These are phyloP conservation scores for Aspergillus caelatus DNA, from an alignment of 2,329 filamentous ascomycete genomes.

Conservation along the genomic window DNA sequence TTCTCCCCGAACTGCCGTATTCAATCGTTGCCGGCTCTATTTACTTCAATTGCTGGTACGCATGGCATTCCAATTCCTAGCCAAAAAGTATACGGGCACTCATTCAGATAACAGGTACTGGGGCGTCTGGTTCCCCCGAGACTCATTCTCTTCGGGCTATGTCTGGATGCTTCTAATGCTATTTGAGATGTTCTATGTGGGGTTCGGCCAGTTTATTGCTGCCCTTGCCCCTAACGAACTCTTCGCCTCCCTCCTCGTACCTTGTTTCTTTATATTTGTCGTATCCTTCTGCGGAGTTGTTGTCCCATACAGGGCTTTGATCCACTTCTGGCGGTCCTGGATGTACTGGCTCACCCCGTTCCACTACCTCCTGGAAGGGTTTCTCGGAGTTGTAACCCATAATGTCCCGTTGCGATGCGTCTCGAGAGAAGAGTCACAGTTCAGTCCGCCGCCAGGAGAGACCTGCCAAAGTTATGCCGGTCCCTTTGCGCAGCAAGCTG, in stretches of 20 bases:
- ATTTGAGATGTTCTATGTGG: slow-evolving; percentile 68
- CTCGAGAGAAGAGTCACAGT: slow-evolving; percentile 61
- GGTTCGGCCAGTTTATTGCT: slow-evolving; percentile 69
- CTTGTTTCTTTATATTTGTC: slow-evolving; percentile 70
- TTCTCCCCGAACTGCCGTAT: slow-evolving; percentile 73
- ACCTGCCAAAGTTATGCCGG: slow-evolving; percentile 64
- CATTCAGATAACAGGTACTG: slow-evolving; percentile 49
- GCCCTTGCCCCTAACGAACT: slow-evolving; percentile 68
- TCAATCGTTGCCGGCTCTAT: slow-evolving; percentile 65
- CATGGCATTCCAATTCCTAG: background rate
- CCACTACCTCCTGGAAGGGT: slow-evolving; percentile 66
- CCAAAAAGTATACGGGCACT: background rate
- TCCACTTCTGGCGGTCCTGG: slow-evolving; percentile 67
- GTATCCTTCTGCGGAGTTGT: slow-evolving; percentile 75
- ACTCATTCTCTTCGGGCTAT: slow-evolving; percentile 62
- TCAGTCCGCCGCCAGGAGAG: slow-evolving; percentile 60
- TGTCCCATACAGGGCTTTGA: slow-evolving; percentile 66
- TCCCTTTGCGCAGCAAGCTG: slow-evolving; percentile 55
- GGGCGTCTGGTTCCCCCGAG: slow-evolving; percentile 56
- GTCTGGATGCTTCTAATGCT: slow-evolving; percentile 66
- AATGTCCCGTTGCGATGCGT: slow-evolving; percentile 60
- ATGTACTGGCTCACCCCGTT: slow-evolving; percentile 72
- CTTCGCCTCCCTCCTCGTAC: slow-evolving; percentile 67
- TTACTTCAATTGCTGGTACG: slow-evolving; percentile 67
- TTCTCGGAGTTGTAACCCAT: slow-evolving; percentile 60